Base-by-base conservation (phyloP, 441 rosid genomes). In the Corymbia calophylla region DNA sequence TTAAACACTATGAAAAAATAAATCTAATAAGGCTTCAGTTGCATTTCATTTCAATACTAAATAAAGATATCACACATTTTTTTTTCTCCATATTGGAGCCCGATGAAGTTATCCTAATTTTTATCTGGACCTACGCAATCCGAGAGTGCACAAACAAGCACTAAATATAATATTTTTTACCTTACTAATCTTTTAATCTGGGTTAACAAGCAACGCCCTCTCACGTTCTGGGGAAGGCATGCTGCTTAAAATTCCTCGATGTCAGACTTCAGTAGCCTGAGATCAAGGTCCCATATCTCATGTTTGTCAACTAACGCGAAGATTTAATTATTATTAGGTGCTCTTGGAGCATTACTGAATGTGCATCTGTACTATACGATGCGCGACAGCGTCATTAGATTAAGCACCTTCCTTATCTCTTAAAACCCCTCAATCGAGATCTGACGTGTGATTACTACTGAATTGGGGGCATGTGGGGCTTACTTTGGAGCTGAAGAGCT, bases 1-100 rank as follows among this genome's bases (percentile, higher is more conserved):
- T 10, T 58, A 35, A 35, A 19, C 48, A 35, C 48, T 19, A 19
- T 0, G 4, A 19, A 3, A 19, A 14, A 3, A 14, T 17, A 35
- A 70, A 70, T 0, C 48, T 5, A 19, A 19, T 35, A 12, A 48
- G 48, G 48, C 27, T 19, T 19, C 2, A 35, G 21, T 19, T 23
- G 51, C 84, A 73, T 73, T 73, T 73, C 84, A 73, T 73, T 23
- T 73, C 84, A 35, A 19, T 23, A 35, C 27, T 35, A 7, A 17
- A 39, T 39, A 39, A 25, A 25, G n/a, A 23, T 11, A 23, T 58
- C 64, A 58, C 64, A 53, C 55, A 5, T 53, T 53, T 53, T 53
- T 32, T 15, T 15, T 32, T 0, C 49, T 11, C 16, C 11, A 1
- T 35, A 35, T 39, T 35, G 82, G 48, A 70, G 49, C 82, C 82